Percentiles rank a stretch among this genome's conserved stretches.
These are phyloP conservation scores for Magnolia changhungtana DNA, from an alignment of 164 flowering plant species.

Conservation along the genomic window DNA sequence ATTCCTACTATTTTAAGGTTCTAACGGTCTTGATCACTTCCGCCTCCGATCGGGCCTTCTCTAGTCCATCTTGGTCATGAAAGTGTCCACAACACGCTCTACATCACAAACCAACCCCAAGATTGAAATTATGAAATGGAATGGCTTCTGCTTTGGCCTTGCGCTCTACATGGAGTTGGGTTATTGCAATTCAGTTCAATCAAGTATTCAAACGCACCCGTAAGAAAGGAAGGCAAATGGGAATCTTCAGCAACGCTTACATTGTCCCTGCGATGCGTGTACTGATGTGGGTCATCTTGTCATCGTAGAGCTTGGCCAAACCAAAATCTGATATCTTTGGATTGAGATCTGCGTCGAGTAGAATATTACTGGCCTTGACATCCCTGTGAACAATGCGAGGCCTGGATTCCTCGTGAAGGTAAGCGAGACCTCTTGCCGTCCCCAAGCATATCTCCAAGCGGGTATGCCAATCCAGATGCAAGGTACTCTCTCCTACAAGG, in stretches of 20 bases:
- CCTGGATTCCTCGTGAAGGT: constrained; percentile 78
- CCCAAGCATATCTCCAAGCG: constrained; percentile 69
- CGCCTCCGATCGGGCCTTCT: no score
- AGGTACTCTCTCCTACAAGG: constrained; percentile 32
- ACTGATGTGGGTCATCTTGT: constrained; percentile 19
- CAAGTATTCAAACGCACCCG: no score
- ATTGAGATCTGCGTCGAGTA: constrained; percentile 39
- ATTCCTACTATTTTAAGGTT: no score
- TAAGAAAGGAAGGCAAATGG: not conserved
- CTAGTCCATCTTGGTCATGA: no score
- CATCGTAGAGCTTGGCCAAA: constrained; percentile 23
- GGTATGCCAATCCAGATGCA: constrained; percentile 54
- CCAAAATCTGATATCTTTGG: constrained; percentile 26
- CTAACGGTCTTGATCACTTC: no score
- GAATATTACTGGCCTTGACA: constrained; percentile 79
- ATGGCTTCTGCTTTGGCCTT: no score
- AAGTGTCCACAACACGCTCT: no score
- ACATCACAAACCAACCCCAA: no score
- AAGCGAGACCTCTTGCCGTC: constrained; percentile 67
- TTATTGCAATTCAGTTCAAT: no score
- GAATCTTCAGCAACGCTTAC: constrained; percentile 1
- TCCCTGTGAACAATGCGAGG: constrained; percentile 68
- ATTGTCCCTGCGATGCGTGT: constrained; percentile 23
- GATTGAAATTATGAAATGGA: not conserved
- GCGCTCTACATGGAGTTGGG: no score